phyloP scores from a whole-genome alignment of 2,329 filamentous ascomycete species.

The Aspergillus neoniger region DNA sequence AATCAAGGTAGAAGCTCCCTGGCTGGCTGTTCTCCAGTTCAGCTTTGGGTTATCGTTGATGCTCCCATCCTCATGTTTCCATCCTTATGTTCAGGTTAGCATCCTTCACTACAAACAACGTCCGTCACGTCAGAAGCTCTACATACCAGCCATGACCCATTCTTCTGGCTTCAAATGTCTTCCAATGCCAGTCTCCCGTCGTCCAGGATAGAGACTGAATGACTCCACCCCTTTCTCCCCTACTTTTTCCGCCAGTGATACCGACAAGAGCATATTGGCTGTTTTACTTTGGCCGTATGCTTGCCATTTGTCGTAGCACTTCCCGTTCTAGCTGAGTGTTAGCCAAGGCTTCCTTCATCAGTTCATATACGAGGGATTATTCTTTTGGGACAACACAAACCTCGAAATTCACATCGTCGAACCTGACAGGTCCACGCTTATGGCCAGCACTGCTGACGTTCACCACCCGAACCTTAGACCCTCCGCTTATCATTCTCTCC shows the following conservation, averaged over 20 bases:
- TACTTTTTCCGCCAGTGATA: background rate
- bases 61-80: background rate
- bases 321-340: background rate
- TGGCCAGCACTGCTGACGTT: slow-evolving; percentile 4
- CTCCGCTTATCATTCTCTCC: background rate
- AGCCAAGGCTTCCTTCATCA: background rate
- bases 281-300: slow-evolving; percentile 9
- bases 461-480: background rate
- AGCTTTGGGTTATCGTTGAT: background rate
- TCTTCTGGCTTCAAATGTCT: slow-evolving; percentile 4
- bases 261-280: slow-evolving; percentile 7
- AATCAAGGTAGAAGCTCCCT: background rate
- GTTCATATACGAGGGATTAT: no score
- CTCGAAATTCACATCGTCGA: slow-evolving; percentile 5
- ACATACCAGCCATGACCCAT: slow-evolving; percentile 4
- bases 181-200: background rate
- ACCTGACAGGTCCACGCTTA: background rate
- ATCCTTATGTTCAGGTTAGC: background rate
- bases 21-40: background rate
- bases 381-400: background rate
- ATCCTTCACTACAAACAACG: background rate
- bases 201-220: slow-evolving; percentile 7
- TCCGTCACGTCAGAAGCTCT: no score
- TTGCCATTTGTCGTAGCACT: slow-evolving; percentile 11
- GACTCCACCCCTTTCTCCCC: background rate